These are phyloP conservation scores for Dichotomocladium elegans DNA, from an alignment of 371 early-diverging fungal species.

Conservation along the genomic window DNA sequence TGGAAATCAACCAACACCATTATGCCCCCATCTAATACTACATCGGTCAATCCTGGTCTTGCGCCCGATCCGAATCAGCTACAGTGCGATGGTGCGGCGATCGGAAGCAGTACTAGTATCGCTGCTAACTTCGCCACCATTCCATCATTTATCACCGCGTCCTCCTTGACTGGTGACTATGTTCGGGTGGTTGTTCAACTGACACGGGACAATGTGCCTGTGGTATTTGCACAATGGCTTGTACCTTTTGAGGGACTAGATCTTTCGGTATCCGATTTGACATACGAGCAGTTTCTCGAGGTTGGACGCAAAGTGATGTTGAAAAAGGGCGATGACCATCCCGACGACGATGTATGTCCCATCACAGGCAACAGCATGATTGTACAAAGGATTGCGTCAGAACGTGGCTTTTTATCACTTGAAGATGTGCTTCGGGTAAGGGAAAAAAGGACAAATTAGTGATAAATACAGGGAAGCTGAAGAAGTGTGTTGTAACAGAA, in stretches of 20 bases:
- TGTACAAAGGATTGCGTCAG: conserved; percentile 21
- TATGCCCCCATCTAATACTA: conserved; percentile 16
- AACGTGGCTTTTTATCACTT: conserved; percentile 57
- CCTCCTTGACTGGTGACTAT: conserved; percentile 73
- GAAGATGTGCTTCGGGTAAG: conserved; percentile 75
- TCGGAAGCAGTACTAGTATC: conserved; percentile 5
- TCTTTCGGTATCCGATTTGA: conserved; percentile 58
- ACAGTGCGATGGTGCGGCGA: conserved; percentile 1
- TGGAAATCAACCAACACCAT: conserved; percentile 89
- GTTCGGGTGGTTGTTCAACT: conserved; percentile 87
- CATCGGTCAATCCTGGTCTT: conserved; percentile 5
- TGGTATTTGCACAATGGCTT: conserved; percentile 77
- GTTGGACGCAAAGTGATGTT: conserved; percentile 33
- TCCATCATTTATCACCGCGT: conserved; percentile 80
- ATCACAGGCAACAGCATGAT: conserved; percentile 35
- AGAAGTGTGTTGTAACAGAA: conserved; percentile 33
- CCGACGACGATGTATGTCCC: conserved; percentile 23
- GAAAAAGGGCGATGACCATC: conserved; percentile 4
- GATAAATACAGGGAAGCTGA: neutral
- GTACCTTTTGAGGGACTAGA: conserved; percentile 57
- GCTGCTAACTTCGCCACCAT: conserved; percentile 11
- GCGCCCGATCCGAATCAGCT: conserved; percentile 7
- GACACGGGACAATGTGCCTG: conserved; percentile 85
- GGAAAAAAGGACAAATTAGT: no score
- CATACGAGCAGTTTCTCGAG: conserved; percentile 51